Conservation (phyloP, 2,329 filamentous ascomycete genomes). For the Fusarium bactridioides region DNA sequence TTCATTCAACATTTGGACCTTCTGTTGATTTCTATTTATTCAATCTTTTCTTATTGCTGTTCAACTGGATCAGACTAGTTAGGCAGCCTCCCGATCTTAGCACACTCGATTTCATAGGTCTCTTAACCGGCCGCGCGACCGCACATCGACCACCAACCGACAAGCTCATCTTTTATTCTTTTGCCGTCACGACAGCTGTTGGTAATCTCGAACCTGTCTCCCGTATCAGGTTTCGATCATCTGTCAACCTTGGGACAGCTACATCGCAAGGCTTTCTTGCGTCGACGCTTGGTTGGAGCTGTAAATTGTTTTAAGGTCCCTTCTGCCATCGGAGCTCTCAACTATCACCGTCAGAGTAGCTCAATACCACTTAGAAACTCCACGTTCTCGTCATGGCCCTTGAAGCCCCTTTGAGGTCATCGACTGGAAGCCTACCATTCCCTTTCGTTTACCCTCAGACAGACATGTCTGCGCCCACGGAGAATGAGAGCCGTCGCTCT, state of each 20-base stretch:
- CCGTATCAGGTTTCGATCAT: neutral
- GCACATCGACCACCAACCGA: conserved; percentile 8
- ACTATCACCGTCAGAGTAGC: conserved; percentile 22
- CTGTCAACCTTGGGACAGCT: conserved; percentile 20
- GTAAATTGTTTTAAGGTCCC: conserved; percentile 11
- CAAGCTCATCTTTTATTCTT: conserved; percentile 12
- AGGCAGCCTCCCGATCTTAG: conserved; percentile 18
- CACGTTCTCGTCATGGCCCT: conserved; percentile 46
- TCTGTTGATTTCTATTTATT: neutral
- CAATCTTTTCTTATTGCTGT: neutral
- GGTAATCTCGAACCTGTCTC: neutral
- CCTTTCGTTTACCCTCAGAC: conserved; percentile 55
- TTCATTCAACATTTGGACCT: conserved; percentile 6
- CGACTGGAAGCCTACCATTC: conserved; percentile 59
- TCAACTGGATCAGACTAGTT: conserved; percentile 17
- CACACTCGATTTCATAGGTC: conserved; percentile 10
- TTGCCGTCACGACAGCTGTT: conserved; percentile 15
- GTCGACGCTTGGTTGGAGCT: conserved; percentile 27
- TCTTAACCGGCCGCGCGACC: conserved; percentile 31
- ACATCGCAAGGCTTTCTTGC: conserved; percentile 39
- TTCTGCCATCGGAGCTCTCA: conserved; percentile 11
- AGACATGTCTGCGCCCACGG: conserved; percentile 63
- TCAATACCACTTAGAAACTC: neutral
- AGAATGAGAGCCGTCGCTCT: conserved; percentile 58
- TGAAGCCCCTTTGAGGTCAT: conserved; percentile 67